Conservation (phyloP, 345 rosid species). For the Sonneratia caseolaris region DNA sequence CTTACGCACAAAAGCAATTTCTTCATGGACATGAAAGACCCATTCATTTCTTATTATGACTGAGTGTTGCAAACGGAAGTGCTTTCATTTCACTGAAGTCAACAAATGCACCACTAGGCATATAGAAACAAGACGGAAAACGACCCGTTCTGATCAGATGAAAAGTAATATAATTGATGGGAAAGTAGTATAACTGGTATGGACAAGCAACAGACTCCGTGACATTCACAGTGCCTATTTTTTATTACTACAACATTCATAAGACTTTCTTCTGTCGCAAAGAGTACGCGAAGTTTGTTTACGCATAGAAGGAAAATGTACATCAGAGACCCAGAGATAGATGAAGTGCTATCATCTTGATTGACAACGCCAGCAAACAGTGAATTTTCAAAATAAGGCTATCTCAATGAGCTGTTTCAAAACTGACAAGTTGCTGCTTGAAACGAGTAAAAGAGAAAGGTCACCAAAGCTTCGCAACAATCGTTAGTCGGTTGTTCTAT, state of each 20-base stretch:
- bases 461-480: background rate
- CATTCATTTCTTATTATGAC: background rate
- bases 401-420: background rate
- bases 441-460: background rate
- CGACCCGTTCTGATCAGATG: background rate
- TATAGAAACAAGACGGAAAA: background rate
- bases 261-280: background rate
- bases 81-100: background rate
- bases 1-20: background rate
- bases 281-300: background rate
- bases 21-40: background rate
- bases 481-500: slow-evolving; percentile 1
- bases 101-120: background rate
- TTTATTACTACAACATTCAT: background rate
- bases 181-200: background rate
- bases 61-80: background rate
- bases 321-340: background rate
- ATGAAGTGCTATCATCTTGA: background rate
- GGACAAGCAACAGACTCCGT: background rate
- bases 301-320: background rate
- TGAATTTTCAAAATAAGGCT: background rate
- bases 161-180: background rate
- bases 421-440: background rate
- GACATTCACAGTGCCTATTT: no score
- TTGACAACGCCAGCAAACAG: background rate